phyloP scores from a whole-genome alignment of 2,329 filamentous ascomycete species.

The Septoria linicola region DNA sequence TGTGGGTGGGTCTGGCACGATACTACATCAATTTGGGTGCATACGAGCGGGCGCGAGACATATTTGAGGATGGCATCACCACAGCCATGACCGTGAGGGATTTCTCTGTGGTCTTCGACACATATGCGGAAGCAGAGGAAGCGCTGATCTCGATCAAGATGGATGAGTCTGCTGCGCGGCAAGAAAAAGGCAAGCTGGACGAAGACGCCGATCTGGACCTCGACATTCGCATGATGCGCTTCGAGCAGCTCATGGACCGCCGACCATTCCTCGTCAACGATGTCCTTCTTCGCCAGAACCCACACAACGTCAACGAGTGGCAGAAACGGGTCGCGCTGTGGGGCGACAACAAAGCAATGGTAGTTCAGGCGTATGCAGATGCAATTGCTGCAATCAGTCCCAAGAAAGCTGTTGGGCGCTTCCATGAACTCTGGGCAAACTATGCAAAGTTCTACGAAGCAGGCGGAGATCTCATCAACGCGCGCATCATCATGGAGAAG shows the following conservation, averaged over 20 bases:
- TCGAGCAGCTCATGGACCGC: constrained; percentile 96
- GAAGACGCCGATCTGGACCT: constrained; percentile 89
- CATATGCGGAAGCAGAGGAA: constrained; percentile 95
- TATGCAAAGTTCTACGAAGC: constrained; percentile 97
- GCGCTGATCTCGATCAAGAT: constrained; percentile 89
- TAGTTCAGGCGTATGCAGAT: constrained; percentile 91
- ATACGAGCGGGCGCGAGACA: constrained; percentile 87
- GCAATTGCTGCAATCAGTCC: constrained; percentile 91
- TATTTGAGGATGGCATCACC: constrained; percentile 94
- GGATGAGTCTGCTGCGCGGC: constrained; percentile 76
- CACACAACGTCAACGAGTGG: constrained; percentile 95
- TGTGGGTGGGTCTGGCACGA: constrained; percentile 92
- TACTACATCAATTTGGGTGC: constrained; percentile 94
- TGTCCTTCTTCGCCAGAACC: constrained; percentile 90
- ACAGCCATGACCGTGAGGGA: constrained; percentile 99
- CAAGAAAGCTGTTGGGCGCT: constrained; percentile 89
- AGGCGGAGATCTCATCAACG: constrained; percentile 78
- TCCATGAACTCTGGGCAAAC: constrained; percentile 92
- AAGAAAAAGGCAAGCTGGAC: constrained; percentile 74
- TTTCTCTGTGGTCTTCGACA: constrained; percentile 94
- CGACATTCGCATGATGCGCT: constrained; percentile 95
- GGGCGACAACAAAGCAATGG: constrained; percentile 87
- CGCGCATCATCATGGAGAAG: constrained; percentile 93
- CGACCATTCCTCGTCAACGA: constrained; percentile 95
- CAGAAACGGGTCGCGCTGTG: constrained; percentile 93